phyloP scores from a whole-genome alignment of 805 yeast species.

The Kuraishia floccosa region DNA sequence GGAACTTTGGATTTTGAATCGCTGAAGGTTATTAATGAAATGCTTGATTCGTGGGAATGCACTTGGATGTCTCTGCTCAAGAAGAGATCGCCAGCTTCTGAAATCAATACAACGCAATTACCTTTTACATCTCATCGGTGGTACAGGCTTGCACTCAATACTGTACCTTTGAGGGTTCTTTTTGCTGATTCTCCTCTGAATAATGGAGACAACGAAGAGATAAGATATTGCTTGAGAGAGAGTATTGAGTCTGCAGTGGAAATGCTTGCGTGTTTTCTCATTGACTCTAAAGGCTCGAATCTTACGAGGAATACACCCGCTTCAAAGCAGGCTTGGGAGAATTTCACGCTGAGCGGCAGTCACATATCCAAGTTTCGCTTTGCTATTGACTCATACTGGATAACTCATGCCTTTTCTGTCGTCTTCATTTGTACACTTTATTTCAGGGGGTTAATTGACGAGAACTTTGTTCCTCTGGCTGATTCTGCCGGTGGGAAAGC shows the following conservation, averaged over 20 bases:
- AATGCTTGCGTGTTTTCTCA: slow-evolving; percentile 7
- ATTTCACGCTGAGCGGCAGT: background rate
- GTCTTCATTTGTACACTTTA: slow-evolving; percentile 7
- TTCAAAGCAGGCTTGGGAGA: background rate
- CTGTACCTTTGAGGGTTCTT: slow-evolving; percentile 3
- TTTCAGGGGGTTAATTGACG: slow-evolving; percentile 9
- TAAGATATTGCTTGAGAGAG: background rate
- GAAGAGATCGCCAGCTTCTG: slow-evolving; percentile 1
- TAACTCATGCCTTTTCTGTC: slow-evolving; percentile 10
- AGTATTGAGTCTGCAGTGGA: slow-evolving; percentile 9
- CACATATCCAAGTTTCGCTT: slow-evolving; percentile 4
- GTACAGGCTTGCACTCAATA: slow-evolving; percentile 6
- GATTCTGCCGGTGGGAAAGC: slow-evolving; percentile 6
- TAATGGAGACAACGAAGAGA: slow-evolving; percentile 2
- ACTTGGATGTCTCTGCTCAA: background rate
- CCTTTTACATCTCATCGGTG: slow-evolving; percentile 11
- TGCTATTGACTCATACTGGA: slow-evolving; percentile 10
- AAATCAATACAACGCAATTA: slow-evolving; percentile 7
- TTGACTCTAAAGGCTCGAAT: slow-evolving; percentile 3
- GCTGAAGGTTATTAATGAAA: background rate
- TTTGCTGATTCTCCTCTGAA: slow-evolving; percentile 5
- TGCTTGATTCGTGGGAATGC: background rate
- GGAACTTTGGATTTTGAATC: background rate
- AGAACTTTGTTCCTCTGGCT: slow-evolving; percentile 6
- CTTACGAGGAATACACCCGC: slow-evolving; percentile 6